phyloP scores from a whole-genome alignment of 169 alveolate genomes.

The Plasmodium reichenowi region DNA sequence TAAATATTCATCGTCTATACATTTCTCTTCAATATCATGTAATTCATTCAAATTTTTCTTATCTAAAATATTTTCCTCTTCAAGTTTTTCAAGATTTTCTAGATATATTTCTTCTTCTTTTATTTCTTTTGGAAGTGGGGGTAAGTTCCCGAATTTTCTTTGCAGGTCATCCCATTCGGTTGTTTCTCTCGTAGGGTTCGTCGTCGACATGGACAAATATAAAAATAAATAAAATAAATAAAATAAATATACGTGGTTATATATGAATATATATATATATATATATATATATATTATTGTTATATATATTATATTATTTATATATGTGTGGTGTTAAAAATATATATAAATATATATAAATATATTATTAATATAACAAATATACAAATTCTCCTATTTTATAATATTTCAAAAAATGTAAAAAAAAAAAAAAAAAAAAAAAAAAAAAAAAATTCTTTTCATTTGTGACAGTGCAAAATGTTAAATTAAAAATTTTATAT shows the following conservation, averaged over 20 bases:
- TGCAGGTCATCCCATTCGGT: constrained; percentile 94
- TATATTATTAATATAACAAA: no score
- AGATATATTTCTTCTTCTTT: constrained; percentile 88
- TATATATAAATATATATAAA: no score
- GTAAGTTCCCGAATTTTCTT: constrained; percentile 90
- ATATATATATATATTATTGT: no score
- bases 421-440: no score
- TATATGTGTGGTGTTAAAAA: background rate
- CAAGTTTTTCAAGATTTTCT: constrained; percentile 69
- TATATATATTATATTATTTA: no score
- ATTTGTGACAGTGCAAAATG: no score
- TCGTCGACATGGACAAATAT: constrained; percentile 88
- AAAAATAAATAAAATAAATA: background rate
- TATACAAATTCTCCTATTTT: no score
- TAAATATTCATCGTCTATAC: constrained; percentile 72
- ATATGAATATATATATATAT: no score
- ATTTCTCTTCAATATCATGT: constrained; percentile 42
- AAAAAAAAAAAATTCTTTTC: no score
- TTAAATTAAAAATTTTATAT: no score
- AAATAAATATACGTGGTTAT: background rate
- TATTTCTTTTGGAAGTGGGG: constrained; percentile 85
- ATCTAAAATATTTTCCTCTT: constrained; percentile 53
- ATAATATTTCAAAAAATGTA: no score
- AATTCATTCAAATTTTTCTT: constrained; percentile 71
- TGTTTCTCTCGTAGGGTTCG: constrained; percentile 90